Percentiles rank a stretch among this genome's conserved stretches.
phyloP scores from a whole-genome alignment of 129 eudicot species.

The Chrysanthemum seticuspe region DNA sequence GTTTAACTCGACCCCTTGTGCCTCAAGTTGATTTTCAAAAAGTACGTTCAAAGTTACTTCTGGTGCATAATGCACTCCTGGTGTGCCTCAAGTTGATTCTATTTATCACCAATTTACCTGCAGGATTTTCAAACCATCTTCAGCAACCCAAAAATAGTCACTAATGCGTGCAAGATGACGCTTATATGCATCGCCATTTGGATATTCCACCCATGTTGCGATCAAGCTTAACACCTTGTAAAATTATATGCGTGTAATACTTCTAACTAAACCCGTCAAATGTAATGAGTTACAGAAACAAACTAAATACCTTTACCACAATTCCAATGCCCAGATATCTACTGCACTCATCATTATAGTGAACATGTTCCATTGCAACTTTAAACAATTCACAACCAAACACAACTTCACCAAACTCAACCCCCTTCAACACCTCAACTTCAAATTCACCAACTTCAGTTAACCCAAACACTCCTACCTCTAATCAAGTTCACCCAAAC shows the following conservation, averaged over 20 bases:
- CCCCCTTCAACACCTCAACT: too few species aligned
- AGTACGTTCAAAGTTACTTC: too few species aligned
- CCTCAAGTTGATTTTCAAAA: too few species aligned
- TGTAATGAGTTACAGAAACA: background rate
- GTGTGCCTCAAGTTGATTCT: too few species aligned
- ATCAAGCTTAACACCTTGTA: slow-evolving; percentile 37
- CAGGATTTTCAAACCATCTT: slow-evolving; percentile 63
- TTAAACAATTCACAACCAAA: too few species aligned
- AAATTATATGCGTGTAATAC: background rate
- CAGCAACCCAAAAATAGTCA: slow-evolving; percentile 65
- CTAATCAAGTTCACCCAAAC: too few species aligned
- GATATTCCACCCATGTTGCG: slow-evolving; percentile 61
- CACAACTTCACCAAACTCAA: too few species aligned
- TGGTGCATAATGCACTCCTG: too few species aligned
- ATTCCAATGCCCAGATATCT: slow-evolving; percentile 59
- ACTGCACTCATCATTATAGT: slow-evolving; percentile 59
- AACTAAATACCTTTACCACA: slow-evolving; percentile 54
- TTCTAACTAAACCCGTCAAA: too few species aligned
- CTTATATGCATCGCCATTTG: slow-evolving; percentile 48
- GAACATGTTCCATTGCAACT: slow-evolving; percentile 53
- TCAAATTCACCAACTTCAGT: too few species aligned
- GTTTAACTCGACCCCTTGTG: too few species aligned
- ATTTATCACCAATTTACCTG: slow-evolving; percentile 24
- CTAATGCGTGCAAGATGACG: slow-evolving; percentile 57
- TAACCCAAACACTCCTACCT: too few species aligned